Base-by-base conservation (phyloP, 2,329 filamentous ascomycete species). In the Penicillium olsonii region DNA sequence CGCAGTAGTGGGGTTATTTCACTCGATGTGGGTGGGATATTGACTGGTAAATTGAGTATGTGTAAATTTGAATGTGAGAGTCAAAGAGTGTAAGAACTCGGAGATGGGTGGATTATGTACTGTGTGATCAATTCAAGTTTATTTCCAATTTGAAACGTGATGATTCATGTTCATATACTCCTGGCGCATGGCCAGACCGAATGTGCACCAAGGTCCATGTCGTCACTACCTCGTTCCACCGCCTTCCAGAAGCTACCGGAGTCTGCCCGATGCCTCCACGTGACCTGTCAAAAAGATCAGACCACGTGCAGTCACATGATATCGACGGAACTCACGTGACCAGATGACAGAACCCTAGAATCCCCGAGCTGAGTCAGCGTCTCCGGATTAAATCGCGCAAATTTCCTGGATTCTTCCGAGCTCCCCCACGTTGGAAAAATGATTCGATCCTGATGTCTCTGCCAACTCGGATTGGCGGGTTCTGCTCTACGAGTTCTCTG, bases 221-320 rank as follows among this genome's bases (percentile, higher is more conserved):
- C 65, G 66, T 60, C 60, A 66, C 63, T 29, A 55, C 46, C 12
- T 1, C 19, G 35, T 65, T 69, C 67, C 57, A 68, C 67, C 62
- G 66, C 66, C 65, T 69, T 68, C 67, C 58, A 63, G 66, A 69
- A 69, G 39, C 37, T 57, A 50, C 65, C 14, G 24, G 53, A 41
- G 12, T 15, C 4, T 17, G 24, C 41, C 22, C 6, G 42, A 44
- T 37, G 9, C n/a, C 3, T 12, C 54, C 49, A 59, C 51, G 50
- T 57, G 56, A 39, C 14, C 34, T 19, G 11, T 37, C 22, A 37
- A 0, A 39, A 20, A 19, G n/a, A 24, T n/a, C 29, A 31, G 18
- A 27, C 24, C 24, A 27, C 17, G 20, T n/a, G 14, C 7, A n/a
- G 19, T 44, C 33, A 45, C 17, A 22, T 45, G 42, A 27, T n/a